phyloP scores from a whole-genome alignment of 1,284 basidiomycete species.

The Pseudozyma hubeiensis region DNA sequence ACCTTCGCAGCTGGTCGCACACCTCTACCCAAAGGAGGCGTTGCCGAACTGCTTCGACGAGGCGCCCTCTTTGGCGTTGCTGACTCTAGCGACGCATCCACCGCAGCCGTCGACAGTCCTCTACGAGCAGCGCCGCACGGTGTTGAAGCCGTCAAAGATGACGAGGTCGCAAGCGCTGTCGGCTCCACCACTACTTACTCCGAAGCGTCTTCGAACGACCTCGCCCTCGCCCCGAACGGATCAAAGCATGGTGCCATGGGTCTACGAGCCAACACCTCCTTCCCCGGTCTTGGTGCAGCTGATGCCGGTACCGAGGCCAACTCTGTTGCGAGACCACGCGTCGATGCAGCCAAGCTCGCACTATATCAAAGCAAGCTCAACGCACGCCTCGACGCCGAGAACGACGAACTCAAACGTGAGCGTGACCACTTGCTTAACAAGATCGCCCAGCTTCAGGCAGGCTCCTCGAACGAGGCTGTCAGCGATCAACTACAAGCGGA shows the following conservation, averaged over 20 bases:
- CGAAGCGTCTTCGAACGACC: constrained; percentile 47
- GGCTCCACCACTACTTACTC: constrained; percentile 34
- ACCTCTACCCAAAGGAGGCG: constrained; percentile 43
- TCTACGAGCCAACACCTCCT: constrained; percentile 48
- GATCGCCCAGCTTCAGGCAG: constrained; percentile 26
- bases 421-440: constrained; percentile 33
- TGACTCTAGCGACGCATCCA: constrained; percentile 31
- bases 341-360: constrained; percentile 45
- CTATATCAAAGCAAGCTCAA: constrained; percentile 54
- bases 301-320: constrained; percentile 49
- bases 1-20: constrained; percentile 48
- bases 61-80: constrained; percentile 43
- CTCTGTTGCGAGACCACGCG: constrained; percentile 35
- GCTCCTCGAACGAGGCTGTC: constrained; percentile 8
- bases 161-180: constrained; percentile 32
- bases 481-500: constrained; percentile 22
- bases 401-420: constrained; percentile 48
- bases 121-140: constrained; percentile 18
- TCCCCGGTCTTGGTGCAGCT: constrained; percentile 48
- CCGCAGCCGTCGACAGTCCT: constrained; percentile 20
- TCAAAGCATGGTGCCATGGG: constrained; percentile 43
- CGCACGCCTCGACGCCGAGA: constrained; percentile 47
- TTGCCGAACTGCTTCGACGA: constrained; percentile 40
- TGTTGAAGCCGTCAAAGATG: constrained; percentile 22
- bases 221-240: constrained; percentile 33